Percentiles rank a stretch among this genome's conserved stretches.
Evolutionary conservation across 2,329 filamentous ascomycete genomes (phyloP).

Genomic region (Emergomyces pasteurianus): DNA sequence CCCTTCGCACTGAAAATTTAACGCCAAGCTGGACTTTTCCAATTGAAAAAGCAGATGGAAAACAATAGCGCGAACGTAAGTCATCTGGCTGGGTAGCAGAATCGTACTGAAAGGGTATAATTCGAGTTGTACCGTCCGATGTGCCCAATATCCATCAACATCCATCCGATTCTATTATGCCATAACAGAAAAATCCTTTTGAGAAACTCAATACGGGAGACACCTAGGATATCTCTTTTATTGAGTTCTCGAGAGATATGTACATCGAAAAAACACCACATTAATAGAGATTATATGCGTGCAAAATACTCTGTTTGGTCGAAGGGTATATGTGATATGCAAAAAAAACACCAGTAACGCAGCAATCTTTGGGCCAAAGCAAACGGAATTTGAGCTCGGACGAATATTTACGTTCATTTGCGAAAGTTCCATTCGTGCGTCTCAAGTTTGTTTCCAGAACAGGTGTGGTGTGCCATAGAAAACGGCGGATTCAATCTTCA

Average conservation of each 20-base stretch:
- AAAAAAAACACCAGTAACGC: background rate
- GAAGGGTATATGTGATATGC: background rate
- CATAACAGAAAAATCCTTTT: background rate
- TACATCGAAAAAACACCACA: background rate
- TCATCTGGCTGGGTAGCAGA: background rate
- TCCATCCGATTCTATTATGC: background rate
- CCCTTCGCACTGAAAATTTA: background rate
- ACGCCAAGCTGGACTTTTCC: background rate
- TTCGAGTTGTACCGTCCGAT: background rate
- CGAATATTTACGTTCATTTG: background rate
- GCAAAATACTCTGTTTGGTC: no score
- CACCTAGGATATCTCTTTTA: background rate
- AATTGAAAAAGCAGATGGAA: background rate
- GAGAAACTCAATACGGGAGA: background rate
- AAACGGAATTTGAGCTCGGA: background rate
- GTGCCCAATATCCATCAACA: background rate
- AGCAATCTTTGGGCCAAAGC: background rate
- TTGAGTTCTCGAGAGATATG: background rate
- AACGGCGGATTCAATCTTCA: background rate
- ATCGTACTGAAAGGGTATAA: background rate
- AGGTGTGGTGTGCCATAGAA: background rate
- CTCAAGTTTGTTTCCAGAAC: background rate
- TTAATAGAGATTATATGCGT: background rate
- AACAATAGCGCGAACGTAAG: background rate
- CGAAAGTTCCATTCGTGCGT: background rate